Base-by-base conservation (phyloP, 306 rosid species). In the Castanea sativa region DNA sequence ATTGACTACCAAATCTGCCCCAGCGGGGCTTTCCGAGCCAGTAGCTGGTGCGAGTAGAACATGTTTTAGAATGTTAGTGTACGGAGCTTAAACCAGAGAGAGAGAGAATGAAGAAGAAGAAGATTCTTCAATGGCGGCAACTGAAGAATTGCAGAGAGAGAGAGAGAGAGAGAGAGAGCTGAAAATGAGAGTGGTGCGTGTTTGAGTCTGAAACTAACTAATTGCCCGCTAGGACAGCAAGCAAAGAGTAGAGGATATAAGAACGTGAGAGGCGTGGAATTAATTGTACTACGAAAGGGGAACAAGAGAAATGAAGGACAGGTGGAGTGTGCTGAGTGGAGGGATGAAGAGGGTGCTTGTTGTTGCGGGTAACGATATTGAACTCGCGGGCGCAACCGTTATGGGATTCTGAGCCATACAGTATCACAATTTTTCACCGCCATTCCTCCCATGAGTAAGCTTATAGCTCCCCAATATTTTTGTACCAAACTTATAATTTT, bases 1-100 rank as follows among this genome's bases (percentile, higher is more conserved):
- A 14, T 0, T 14, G 58, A 35, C 30, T 84, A 93, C 98, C 98
- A 93, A 58, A 93, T 93, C 86, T 93, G 92, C 32, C 98, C 97
- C 13, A 93, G 89, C 11, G 95, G 93, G 57, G 93, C 95, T 56
- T 93, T 93, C 53, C 98, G 91, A 63, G 97, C 97, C 9, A 93
- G 95, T 56, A 91, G 92, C 83, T 91, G 92, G 69, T 90, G 97
- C 19, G 97, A 91, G 95, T 91, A 93, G 80, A 93, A 91, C 97
- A 91, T 93, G 16, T 71, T 43, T 27, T 11, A 4, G 56, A 35
- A 64, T 12, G 51, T 3, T 63, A n/a, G 55, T 70, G 68, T 32
- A 55, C 3, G 18, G 29, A 65, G 51, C 23, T 30, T 27, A 19
- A 74, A 78, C 61, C 33, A 32, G 5, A 32, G 33, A 32, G 33